Evolutionary conservation across 2,329 filamentous ascomycete genomes (phyloP).

Genomic region (Byssothecium circinans): DNA sequence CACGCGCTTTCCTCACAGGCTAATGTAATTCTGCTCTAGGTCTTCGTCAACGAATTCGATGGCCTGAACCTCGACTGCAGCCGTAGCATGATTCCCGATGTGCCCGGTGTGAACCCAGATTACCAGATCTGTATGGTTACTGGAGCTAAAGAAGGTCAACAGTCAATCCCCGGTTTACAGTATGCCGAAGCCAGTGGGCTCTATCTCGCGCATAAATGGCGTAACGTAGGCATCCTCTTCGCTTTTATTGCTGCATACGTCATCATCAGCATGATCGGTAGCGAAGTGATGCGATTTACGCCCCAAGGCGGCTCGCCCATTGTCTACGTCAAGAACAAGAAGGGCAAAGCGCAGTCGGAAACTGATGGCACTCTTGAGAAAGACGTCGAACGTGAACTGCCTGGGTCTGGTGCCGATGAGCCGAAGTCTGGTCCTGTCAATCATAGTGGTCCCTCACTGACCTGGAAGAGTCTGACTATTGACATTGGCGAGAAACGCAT

Average conservation of each 20-base stretch:
- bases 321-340: background rate
- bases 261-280: slow-evolving; percentile 43
- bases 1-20: background rate
- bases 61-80: slow-evolving; percentile 51
- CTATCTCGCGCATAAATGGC: slow-evolving; percentile 29
- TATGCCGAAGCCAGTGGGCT: slow-evolving; percentile 59
- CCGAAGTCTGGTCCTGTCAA: background rate
- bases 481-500: slow-evolving; percentile 57
- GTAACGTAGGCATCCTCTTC: slow-evolving; percentile 50
- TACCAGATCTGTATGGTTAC: slow-evolving; percentile 1
- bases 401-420: background rate
- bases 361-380: background rate
- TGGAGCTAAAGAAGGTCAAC: slow-evolving; percentile 50
- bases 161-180: slow-evolving; percentile 58
- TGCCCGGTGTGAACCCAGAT: background rate
- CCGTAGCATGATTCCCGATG: slow-evolving; percentile 53
- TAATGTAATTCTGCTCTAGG: background rate
- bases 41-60: slow-evolving; percentile 53
- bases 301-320: background rate
- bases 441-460: slow-evolving; percentile 60
- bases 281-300: slow-evolving; percentile 54
- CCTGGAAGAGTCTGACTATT: slow-evolving; percentile 59
- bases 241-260: slow-evolving; percentile 40
- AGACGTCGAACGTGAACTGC: background rate
- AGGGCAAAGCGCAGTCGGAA: background rate